phyloP scores from a whole-genome alignment of 495 filamentous ascomycete species.

The Xylaria curta region DNA sequence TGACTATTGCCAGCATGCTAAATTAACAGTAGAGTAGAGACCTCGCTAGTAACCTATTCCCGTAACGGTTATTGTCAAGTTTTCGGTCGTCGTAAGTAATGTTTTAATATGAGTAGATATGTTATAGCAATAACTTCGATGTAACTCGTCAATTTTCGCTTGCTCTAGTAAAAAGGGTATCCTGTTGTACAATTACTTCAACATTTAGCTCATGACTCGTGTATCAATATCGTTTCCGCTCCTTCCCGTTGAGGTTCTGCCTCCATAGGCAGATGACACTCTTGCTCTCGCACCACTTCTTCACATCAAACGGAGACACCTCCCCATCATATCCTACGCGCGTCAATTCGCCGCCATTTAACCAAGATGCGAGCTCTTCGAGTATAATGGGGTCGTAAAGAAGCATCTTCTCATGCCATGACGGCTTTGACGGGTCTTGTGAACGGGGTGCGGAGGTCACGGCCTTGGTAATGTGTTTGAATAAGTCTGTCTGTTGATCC shows the following conservation, averaged over 20 bases:
- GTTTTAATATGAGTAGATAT: not conserved
- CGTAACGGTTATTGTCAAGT: not conserved
- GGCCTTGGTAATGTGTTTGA: conserved; percentile 68
- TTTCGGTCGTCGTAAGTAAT: not conserved
- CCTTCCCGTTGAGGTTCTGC: conserved; percentile 51
- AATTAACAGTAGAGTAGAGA: not conserved
- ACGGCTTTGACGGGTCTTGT: conserved; percentile 57
- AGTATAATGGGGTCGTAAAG: conserved; percentile 91
- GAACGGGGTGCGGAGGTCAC: conserved; percentile 60
- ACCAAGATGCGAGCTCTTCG: conserved; percentile 84
- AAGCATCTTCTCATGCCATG: conserved; percentile 90
- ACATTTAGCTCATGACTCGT: not conserved
- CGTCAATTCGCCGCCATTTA: conserved; percentile 74
- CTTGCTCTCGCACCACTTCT: conserved; percentile 85
- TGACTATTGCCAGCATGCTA: not conserved
- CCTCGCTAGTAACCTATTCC: no score
- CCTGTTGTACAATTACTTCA: conserved; percentile 3
- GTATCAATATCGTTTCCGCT: conserved; percentile 55
- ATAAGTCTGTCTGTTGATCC: conserved; percentile 53
- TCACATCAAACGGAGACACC: conserved; percentile 62
- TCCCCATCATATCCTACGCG: conserved; percentile 69
- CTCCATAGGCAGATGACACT: conserved; percentile 76
- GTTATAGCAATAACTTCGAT: not conserved
- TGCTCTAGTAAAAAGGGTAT: not conserved
- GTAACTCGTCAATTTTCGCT: not conserved